A percentile compares a stretch with the other conserved stretches of the same genome.
These are phyloP conservation scores for Haplosporangium gracile DNA, from an alignment of 192 early-diverging fungal species.

Conservation along the genomic window DNA sequence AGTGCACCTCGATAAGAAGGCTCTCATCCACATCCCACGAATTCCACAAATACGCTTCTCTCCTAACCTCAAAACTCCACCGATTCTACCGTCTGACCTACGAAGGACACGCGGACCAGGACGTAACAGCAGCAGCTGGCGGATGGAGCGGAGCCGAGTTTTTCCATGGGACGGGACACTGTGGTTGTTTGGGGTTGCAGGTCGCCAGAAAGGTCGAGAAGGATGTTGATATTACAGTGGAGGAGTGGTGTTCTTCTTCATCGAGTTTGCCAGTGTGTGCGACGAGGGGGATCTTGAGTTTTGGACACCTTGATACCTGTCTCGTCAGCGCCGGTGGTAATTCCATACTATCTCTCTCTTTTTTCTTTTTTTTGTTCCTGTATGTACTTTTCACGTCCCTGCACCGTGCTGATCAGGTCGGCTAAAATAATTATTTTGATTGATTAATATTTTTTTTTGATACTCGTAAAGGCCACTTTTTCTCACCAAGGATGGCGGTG, in stretches of 20 bases:
- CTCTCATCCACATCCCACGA: background rate
- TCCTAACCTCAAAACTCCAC: background rate
- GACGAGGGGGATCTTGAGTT: background rate
- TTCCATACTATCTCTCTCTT: background rate
- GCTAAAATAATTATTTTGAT: background rate
- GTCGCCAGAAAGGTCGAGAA: background rate
- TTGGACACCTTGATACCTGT: background rate
- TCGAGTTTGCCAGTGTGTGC: background rate
- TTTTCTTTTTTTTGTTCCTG: too few species aligned
- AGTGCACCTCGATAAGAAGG: background rate
- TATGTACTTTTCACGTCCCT: background rate
- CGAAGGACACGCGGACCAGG: background rate
- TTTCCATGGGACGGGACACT: background rate
- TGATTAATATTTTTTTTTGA: too few species aligned
- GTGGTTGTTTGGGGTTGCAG: background rate
- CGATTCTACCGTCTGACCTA: background rate
- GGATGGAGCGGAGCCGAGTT: background rate
- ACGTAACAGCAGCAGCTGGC: background rate
- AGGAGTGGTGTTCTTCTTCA: background rate
- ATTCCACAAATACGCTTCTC: background rate
- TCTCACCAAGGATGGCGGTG: background rate
- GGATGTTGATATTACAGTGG: background rate
- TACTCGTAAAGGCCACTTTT: background rate
- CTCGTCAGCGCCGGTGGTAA: background rate
- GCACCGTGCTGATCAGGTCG: background rate